Base-by-base conservation (phyloP, 345 rosid genomes). In the Eucalyptus pauciflora region DNA sequence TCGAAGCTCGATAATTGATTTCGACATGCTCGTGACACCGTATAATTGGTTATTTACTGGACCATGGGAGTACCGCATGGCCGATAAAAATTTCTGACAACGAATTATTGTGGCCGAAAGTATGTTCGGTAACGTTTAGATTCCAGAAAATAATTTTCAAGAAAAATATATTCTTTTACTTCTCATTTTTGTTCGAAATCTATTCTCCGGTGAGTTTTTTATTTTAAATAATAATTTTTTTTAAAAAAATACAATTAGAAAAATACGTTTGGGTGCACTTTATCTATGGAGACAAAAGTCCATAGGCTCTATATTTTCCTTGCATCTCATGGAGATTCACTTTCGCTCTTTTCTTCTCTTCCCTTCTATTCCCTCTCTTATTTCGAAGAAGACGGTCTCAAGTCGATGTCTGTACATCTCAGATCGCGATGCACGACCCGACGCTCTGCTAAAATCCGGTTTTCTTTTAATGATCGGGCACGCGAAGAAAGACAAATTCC, bases 181-280 rank as follows among this genome's bases (percentile, higher is more conserved):
- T 48, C 4, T 48, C 13, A 11, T 4, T 48, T 48, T 46, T 11
- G 4, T 48, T 52, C 10, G 1, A 52, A 20, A 3, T 52, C 20
- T 18, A 7, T 52, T 7, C 1, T 8, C 56, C 3, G 2, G 7
- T 7, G 0, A 7, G 0, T 52, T 7, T 52, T 7, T 9, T 18
- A 52, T 52, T 52, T 1, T 0, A 1, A 3, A 52, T 18, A 18
- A 18, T 18, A 18, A 33, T 33, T 33, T 33, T 33, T 33, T 33
- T 33, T n/a, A n/a, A n/a, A n/a, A 3, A 52, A 52, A 7, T 52
- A 52, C 24, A 52, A n/a, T n/a, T n/a, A n/a, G 5, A 9, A 9
- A 12, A 14, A 5, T n/a, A 56, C 3, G 12, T 22, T 2, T 50
- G 6, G 13, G 6, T 56, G 76, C 41, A 67, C 22, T 64, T 64